A percentile compares a stretch with the other conserved stretches of the same genome.
Evolutionary conservation across 2,329 filamentous ascomycete genomes (phyloP).

Genomic region (Thermothelomyces thermophilus): DNA sequence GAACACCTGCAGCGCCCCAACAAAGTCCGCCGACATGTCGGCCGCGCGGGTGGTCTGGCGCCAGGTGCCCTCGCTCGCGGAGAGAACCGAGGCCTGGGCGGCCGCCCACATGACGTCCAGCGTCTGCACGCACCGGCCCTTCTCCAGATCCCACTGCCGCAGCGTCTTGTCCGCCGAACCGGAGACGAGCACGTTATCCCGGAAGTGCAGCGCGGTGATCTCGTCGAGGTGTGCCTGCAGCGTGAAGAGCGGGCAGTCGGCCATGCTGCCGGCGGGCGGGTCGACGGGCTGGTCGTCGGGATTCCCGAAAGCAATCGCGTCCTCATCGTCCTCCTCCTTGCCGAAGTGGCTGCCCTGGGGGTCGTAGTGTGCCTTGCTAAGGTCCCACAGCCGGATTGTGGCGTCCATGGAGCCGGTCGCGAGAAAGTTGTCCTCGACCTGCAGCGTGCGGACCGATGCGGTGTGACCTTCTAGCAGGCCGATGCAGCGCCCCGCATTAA

Average conservation of each 20-base stretch:
- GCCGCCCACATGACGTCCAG: slow-evolving; percentile 97
- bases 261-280: slow-evolving; percentile 71
- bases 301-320: slow-evolving; percentile 67
- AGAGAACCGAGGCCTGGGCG: slow-evolving; percentile 72
- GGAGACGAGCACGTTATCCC: slow-evolving; percentile 82
- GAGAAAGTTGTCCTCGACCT: slow-evolving; percentile 92
- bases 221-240: slow-evolving; percentile 88
- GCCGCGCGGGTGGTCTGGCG: slow-evolving; percentile 62
- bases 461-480: slow-evolving; percentile 89
- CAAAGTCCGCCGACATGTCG: slow-evolving; percentile 83
- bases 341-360: slow-evolving; percentile 58
- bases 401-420: slow-evolving; percentile 94
- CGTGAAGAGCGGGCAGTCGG: slow-evolving; percentile 82
- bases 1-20: slow-evolving; percentile 91
- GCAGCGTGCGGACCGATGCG: slow-evolving; percentile 83
- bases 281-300: slow-evolving; percentile 61
- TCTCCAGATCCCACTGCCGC: slow-evolving; percentile 94
- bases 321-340: slow-evolving; percentile 54
- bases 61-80: slow-evolving; percentile 60
- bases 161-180: slow-evolving; percentile 96
- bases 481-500: slow-evolving; percentile 88
- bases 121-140: slow-evolving; percentile 95
- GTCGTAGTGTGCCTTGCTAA: slow-evolving; percentile 80
- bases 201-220: slow-evolving; percentile 88
- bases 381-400: slow-evolving; percentile 89